phyloP scores from a whole-genome alignment of 1,139 yeast species.

The Taphrina confusa region DNA sequence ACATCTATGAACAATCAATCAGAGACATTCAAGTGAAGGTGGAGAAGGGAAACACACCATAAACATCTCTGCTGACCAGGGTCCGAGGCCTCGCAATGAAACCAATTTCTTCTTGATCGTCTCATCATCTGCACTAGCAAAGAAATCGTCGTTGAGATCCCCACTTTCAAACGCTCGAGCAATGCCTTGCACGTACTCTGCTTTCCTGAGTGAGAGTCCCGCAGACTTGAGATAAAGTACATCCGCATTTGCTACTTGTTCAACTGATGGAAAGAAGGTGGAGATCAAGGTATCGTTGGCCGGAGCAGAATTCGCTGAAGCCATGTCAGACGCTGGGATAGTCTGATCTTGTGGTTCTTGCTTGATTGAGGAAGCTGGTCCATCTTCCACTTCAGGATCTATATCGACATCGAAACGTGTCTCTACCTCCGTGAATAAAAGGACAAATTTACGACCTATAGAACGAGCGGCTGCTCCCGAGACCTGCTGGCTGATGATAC shows the following conservation, averaged over 20 bases:
- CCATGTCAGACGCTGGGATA: neutral
- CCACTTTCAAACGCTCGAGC: slow-evolving; percentile 47
- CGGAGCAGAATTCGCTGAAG: slow-evolving; percentile 9
- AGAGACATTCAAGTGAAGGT: neutral
- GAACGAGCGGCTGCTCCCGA: slow-evolving; percentile 80
- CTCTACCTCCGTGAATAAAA: slow-evolving; percentile 44
- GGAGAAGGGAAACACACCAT: slow-evolving; percentile 42
- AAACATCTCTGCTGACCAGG: slow-evolving; percentile 92
- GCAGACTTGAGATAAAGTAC: slow-evolving; percentile 58
- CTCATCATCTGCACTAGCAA: slow-evolving; percentile 47
- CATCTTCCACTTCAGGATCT: slow-evolving; percentile 30
- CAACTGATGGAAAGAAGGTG: slow-evolving; percentile 56
- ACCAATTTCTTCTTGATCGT: slow-evolving; percentile 61
- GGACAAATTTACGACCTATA: slow-evolving; percentile 57
- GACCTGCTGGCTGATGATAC: slow-evolving; percentile 60
- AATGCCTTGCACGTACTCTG: slow-evolving; percentile 54
- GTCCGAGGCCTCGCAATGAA: slow-evolving; percentile 75
- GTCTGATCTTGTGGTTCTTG: neutral
- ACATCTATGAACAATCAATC: slow-evolving; percentile 46
- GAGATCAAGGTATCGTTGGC: slow-evolving; percentile 12
- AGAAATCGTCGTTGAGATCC: slow-evolving; percentile 41
- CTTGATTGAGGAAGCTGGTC: neutral
- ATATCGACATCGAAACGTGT: slow-evolving; percentile 9
- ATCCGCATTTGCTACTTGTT: slow-evolving; percentile 50
- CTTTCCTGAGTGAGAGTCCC: slow-evolving; percentile 73